These are phyloP conservation scores for Zymoseptoria ardabiliae DNA, from an alignment of 2,329 filamentous ascomycete genomes.

Conservation along the genomic window DNA sequence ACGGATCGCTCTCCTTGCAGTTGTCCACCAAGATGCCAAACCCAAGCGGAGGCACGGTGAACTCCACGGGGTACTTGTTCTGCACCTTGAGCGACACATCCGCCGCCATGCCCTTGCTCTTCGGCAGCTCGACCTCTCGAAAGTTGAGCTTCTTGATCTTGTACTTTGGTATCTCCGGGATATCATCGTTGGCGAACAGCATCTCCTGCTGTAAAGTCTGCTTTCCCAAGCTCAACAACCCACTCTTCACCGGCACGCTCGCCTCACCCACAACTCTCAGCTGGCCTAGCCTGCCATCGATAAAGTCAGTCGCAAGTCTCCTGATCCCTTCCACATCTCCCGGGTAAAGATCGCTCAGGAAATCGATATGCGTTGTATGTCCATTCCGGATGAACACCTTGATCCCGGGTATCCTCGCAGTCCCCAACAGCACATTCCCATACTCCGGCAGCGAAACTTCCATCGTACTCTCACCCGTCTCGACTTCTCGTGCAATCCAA, in stretches of 20 bases:
- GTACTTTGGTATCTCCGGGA: constrained; percentile 73
- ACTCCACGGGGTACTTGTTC: constrained; percentile 71
- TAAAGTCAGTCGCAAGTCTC: constrained; percentile 77
- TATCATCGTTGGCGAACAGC: constrained; percentile 62
- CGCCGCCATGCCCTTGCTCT: constrained; percentile 63
- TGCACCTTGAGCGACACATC: constrained; percentile 65
- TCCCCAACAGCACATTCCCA: constrained; percentile 67
- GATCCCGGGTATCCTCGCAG: constrained; percentile 66
- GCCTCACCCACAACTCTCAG: constrained; percentile 69
- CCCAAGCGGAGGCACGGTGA: constrained; percentile 69
- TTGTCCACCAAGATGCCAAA: constrained; percentile 83
- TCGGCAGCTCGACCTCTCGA: constrained; percentile 56
- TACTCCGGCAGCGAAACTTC: constrained; percentile 79
- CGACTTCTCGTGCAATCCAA: constrained; percentile 69
- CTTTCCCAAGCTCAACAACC: constrained; percentile 69
- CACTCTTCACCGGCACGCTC: constrained; percentile 66
- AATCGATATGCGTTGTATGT: constrained; percentile 67
- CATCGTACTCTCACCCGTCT: constrained; percentile 65
- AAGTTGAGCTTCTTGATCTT: constrained; percentile 76
- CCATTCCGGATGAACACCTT: constrained; percentile 71
- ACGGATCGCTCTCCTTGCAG: constrained; percentile 62
- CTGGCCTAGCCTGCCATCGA: constrained; percentile 66
- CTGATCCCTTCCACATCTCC: constrained; percentile 72
- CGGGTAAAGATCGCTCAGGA: constrained; percentile 67
- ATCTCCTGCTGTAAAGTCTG: constrained; percentile 68